phyloP scores from a whole-genome alignment of 2,329 filamentous ascomycete species.

The Neofusicoccum parvum region DNA sequence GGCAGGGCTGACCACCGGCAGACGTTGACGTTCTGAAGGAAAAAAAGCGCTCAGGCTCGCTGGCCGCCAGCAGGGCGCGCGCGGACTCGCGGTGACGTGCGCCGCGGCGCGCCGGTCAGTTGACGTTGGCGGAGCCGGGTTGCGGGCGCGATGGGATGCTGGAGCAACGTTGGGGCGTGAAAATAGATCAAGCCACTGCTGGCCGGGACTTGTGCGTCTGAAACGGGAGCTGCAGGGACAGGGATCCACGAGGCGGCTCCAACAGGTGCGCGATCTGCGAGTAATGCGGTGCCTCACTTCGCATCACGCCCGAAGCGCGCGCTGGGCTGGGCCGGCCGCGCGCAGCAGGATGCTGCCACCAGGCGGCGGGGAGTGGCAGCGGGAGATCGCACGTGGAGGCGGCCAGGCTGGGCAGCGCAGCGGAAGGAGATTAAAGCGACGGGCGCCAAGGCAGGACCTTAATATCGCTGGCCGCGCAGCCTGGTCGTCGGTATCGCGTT shows the following conservation, averaged over 20 bases:
- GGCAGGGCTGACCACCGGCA: background rate
- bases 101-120: background rate
- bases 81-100: slow-evolving; percentile 8
- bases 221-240: slow-evolving; percentile 17
- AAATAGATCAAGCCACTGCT: slow-evolving; percentile 2
- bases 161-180: background rate
- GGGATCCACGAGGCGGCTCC: slow-evolving; percentile 13
- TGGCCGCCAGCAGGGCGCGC: background rate
- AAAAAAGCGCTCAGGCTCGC: background rate
- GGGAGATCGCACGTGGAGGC: slow-evolving; percentile 19
- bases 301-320: slow-evolving; percentile 5
- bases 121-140: background rate
- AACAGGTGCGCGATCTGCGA: slow-evolving; percentile 15
- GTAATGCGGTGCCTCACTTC: background rate
- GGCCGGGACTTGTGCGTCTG: slow-evolving; percentile 13
- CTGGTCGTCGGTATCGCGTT: slow-evolving; percentile 4
- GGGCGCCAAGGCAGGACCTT: background rate
- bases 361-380: slow-evolving; percentile 1
- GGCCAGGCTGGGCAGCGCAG: background rate
- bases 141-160: background rate
- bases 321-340: background rate
- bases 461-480: background rate
- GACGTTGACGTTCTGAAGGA: background rate
- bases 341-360: background rate
- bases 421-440: slow-evolving; percentile 2